Evolutionary conservation across 306 rosid species (phyloP), one percentile per base, ranked within the genome.

Genomic region (Neltuma alba): DNA sequence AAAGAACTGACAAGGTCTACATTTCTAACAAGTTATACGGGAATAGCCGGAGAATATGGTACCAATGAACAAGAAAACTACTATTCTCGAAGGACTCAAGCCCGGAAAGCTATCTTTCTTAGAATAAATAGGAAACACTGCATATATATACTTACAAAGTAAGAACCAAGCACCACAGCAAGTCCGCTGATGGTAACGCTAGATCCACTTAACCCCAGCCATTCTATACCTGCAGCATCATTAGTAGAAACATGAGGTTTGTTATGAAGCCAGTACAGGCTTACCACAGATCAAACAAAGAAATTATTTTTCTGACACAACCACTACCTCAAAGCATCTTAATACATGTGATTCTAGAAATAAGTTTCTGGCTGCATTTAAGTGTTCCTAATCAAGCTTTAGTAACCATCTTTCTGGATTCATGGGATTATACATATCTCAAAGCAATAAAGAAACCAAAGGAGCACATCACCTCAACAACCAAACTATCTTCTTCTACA

Each of bases 141-240:
- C 41, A 75, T 16, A 85, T 50, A 70, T 52, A 75, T 16, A 85
- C 98, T 93, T 90, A 93, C 99, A 77, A 93, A 87, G 80, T 87
- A 95, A 75, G 96, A 80, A 62, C 93, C 96, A 47, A 83, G 45
- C 30, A 86, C 85, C 79, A 95, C 74, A 86, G 67, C 58, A 78
- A 93, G 76, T 11, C 79, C 92, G 21, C 94, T 40, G 70, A 76
- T 23, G 48, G 57, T 58, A 76, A 88, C 6, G 57, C 92, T 78
- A 23, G 85, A 41, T 54, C 0, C 88, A 68, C 91, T 90, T n/a
- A 86, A 76, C 83, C 96, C 97, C 0, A 89, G 84, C 92, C 88
- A 86, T 87, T 90, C 94, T 71, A 90, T 42, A 77, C 80, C 99
- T 95, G 92, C 76, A 84, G 76, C 54, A 83, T 76, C 70, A 82